These are phyloP conservation scores for Ceratocystis papillata DNA, from an alignment of 2,329 filamentous ascomycete genomes.

Conservation along the genomic window DNA sequence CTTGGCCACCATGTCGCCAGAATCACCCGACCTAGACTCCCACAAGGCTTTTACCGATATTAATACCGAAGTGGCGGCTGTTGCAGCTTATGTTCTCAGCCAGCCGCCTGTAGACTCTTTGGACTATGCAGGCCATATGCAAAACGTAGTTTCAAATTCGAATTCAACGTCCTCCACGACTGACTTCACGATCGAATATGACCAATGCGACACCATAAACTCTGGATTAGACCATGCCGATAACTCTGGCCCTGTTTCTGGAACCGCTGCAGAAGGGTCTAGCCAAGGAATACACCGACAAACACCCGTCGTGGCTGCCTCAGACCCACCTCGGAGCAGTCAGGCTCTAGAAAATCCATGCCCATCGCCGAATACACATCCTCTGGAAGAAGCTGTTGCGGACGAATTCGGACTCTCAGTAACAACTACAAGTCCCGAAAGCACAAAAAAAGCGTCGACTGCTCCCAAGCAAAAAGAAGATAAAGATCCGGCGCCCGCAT, in stretches of 20 bases:
- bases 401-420: constrained; percentile 48
- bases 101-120: not conserved
- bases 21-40: constrained; percentile 7
- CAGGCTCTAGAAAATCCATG: constrained; percentile 34
- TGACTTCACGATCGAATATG: not conserved
- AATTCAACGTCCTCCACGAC: not conserved
- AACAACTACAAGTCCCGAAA: constrained; percentile 26
- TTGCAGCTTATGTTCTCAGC: constrained; percentile 19
- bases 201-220: no score
- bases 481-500: constrained; percentile 51
- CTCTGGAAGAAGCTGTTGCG: constrained; percentile 43
- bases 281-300: constrained; percentile 2
- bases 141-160: not conserved
- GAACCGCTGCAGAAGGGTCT: not conserved
- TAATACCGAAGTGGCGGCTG: constrained; percentile 25
- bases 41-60: constrained; percentile 21
- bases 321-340: constrained; percentile 31
- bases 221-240: no score
- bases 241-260: not conserved
- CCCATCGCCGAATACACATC: constrained; percentile 37
- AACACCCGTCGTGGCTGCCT: constrained; percentile 1
- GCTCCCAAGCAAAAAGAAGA: constrained; percentile 45
- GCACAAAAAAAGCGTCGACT: constrained; percentile 38
- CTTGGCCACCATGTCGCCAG: not conserved
- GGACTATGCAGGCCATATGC: not conserved